These are phyloP conservation scores for Apostasia ramifera DNA, from an alignment of 106 monocot genomes.

Conservation along the genomic window DNA sequence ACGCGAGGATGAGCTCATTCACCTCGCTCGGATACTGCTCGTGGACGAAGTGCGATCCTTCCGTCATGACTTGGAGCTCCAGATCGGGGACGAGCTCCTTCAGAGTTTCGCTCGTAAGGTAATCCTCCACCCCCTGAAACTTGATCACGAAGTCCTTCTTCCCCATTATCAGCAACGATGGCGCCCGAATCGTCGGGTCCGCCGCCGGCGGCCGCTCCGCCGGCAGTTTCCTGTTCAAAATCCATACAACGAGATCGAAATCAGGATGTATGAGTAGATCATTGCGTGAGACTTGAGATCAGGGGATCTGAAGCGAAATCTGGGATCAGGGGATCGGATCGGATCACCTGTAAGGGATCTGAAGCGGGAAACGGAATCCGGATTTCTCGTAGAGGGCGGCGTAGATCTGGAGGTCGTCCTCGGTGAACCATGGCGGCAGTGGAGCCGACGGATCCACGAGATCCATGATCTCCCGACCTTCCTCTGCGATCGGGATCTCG, in stretches of 20 bases:
- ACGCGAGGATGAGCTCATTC: slow-evolving; percentile 32
- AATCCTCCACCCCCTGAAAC: slow-evolving; percentile 13
- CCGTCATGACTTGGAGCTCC: slow-evolving; percentile 24
- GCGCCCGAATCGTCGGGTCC: slow-evolving; percentile 6
- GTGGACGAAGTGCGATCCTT: slow-evolving; percentile 57
- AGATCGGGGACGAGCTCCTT: slow-evolving; percentile 20
- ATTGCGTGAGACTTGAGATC: no score
- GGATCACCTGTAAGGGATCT: slow-evolving; percentile 24
- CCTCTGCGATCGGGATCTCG: slow-evolving; percentile 18
- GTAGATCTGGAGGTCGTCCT: slow-evolving; percentile 26
- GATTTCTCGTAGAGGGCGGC: slow-evolving; percentile 21
- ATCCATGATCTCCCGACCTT: slow-evolving; percentile 39
- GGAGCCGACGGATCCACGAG: slow-evolving; percentile 30
- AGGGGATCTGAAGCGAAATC: no score
- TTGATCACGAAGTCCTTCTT: slow-evolving; percentile 17
- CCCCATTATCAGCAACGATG: slow-evolving; percentile 23
- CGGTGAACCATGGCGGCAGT: slow-evolving; percentile 28
- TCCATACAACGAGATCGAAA: no score
- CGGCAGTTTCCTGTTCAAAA: background rate
- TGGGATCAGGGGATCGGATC: no score
- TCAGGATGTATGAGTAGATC: no score
- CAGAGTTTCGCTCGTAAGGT: slow-evolving; percentile 12
- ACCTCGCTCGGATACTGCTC: slow-evolving; percentile 47
- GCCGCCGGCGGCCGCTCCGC: background rate
- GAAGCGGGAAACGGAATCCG: slow-evolving; percentile 22